Conservation (phyloP, 129 eudicot species). For the Erigeron canadensis region DNA sequence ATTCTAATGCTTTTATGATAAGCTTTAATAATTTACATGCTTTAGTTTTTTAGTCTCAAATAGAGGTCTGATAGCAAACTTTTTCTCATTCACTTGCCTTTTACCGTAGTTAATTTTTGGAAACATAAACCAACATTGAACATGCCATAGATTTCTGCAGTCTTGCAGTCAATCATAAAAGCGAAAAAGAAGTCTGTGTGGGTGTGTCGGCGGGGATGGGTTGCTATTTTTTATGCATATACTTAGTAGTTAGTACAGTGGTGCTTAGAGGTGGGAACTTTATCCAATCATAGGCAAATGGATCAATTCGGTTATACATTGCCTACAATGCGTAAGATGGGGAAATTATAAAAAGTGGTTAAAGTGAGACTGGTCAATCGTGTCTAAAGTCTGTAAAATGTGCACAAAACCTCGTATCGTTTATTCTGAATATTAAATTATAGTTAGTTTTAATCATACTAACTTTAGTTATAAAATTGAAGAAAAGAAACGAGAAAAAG, state of each 20-base stretch:
- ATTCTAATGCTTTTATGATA: conserved; percentile 13
- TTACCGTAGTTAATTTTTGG: background rate
- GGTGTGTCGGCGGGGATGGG: background rate
- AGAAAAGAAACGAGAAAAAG: no score
- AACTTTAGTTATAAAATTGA: no score
- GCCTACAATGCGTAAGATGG: background rate
- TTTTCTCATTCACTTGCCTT: background rate
- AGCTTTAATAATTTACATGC: conserved; percentile 2
- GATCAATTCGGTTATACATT: background rate
- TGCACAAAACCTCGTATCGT: background rate
- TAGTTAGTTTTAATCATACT: no score
- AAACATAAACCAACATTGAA: background rate
- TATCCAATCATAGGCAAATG: no score
- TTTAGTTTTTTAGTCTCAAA: background rate
- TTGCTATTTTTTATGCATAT: no score
- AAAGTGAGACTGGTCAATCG: background rate
- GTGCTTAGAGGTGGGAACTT: no score
- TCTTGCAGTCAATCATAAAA: background rate
- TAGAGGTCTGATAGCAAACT: conserved; percentile 7
- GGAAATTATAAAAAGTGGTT: background rate
- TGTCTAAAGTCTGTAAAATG: background rate
- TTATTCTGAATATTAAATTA: no score
- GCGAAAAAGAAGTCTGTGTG: background rate
- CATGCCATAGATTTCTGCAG: background rate
- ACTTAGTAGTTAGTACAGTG: no score